A percentile compares a stretch with the other conserved stretches of the same genome.
phyloP scores from a whole-genome alignment of 2,329 filamentous ascomycete genomes.

The Colletotrichum karsti region DNA sequence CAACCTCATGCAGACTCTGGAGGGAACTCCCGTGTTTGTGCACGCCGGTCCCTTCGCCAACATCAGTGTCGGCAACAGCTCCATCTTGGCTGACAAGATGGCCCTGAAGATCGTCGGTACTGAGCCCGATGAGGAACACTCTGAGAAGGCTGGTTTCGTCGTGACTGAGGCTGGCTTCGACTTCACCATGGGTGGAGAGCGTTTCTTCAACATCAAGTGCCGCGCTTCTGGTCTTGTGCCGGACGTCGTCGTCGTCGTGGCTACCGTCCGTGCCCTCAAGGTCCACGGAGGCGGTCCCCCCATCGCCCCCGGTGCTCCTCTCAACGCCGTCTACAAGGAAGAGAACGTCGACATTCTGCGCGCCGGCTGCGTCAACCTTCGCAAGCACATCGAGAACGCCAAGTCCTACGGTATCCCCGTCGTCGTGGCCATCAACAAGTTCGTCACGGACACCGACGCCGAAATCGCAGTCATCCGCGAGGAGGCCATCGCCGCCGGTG shows the following conservation, averaged over 20 bases:
- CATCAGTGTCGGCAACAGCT: constrained; percentile 97
- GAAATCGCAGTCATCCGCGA: constrained; percentile 91
- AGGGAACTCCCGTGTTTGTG: constrained; percentile 96
- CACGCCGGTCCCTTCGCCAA: constrained; percentile 98
- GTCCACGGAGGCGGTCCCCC: constrained; percentile 97
- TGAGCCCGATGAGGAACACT: constrained; percentile 87
- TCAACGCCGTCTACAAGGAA: constrained; percentile 88
- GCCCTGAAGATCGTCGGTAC: constrained; percentile 96
- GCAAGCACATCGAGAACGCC: constrained; percentile 94
- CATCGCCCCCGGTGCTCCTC: constrained; percentile 84
- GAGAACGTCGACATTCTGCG: constrained; percentile 94
- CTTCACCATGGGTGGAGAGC: constrained; percentile 99
- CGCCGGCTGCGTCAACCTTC: constrained; percentile 90
- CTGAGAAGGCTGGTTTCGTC: constrained; percentile 87
- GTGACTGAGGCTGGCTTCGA: constrained; percentile 98
- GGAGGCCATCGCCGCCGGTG: constrained; percentile 89
- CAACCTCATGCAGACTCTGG: constrained; percentile 97
- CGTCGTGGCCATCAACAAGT: constrained; percentile 96
- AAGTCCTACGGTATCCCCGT: constrained; percentile 91
- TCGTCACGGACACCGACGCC: constrained; percentile 91
- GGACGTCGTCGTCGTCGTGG: constrained; percentile 93
- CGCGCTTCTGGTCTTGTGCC: constrained; percentile 91
- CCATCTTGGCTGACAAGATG: constrained; percentile 92
- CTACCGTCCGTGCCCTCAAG: constrained; percentile 94
- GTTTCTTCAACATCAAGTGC: constrained; percentile 99